Evolutionary conservation across 2,329 filamentous ascomycete genomes (phyloP), one percentile per base, ranked within the genome.

Genomic region (Furcasterigmium furcatum): DNA sequence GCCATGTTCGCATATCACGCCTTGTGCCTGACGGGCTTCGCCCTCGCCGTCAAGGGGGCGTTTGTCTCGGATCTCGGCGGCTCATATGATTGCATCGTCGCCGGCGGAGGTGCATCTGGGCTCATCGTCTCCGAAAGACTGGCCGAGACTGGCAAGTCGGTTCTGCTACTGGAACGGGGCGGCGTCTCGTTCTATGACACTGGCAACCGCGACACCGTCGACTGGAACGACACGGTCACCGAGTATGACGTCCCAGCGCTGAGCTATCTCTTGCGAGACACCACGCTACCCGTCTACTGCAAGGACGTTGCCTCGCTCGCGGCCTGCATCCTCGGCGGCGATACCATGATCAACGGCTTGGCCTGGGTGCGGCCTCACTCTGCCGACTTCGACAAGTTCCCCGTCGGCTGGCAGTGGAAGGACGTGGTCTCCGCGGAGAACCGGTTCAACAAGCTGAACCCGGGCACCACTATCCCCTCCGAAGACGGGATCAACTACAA

Each of bases 311-410:
- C 56, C n/a, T 46, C 46, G 12, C 47, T 49, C 7, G 59, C 59
- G 9, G 60, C 57, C 8, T 64, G 61, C 43, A 51, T 65, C 10
- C 58, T 65, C n/a, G 61, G 61, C 32, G 61, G 61, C 21, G 58
- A 56, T 1, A 59, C 56, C 5, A 53, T 51, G 14, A 48, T 64
- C 45, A 60, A 59, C 47, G 55, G 52, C 7, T 48, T 55, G 45
- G 52, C 59, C 49, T 60, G 49, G 39, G 48, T 59, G 30, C 48
- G 46, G 39, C 58, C 53, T 19, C 50, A 44, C 18, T 19, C 18
- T 19, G 44, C 44, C 16, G 47, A 50, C 46, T 52, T 52, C 12
- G 47, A 50, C 45, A 45, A 44, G 29, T 54, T 50, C 52, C 53
- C 53, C 2, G 10, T 41, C 7, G 48, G 46, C 9, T 55, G 53